Evolutionary conservation across 208 protist genomes (phyloP), one percentile per base, ranked within the genome.

Genomic region (Acanthamoeba culbertsoni): DNA sequence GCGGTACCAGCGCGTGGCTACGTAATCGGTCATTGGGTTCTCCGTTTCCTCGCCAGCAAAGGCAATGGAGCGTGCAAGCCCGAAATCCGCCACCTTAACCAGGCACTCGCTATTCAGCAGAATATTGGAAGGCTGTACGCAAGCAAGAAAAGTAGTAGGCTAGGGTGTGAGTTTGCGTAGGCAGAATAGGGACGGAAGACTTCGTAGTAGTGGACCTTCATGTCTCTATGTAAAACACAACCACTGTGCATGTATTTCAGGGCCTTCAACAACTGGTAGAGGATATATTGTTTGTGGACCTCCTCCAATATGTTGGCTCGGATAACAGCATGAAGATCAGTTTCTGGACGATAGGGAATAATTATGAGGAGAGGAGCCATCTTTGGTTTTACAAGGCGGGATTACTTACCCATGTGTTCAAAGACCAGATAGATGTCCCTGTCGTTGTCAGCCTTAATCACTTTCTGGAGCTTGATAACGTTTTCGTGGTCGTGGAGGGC

Each of bases 1-100:
- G 42, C 99, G 97, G 95, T 99, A 99, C 99, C 99, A 99, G n/a
- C 99, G 96, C 26, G 99, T 99, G 95, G 99, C 98, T 31, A 91
- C 92, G 48, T 93, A 20, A 95, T 96, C 5, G 98, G 98, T 88
- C n/a, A 93, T 7, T 18, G 90, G 90, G 48, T 75, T 89, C 53
- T 95, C 93, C 8, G 73, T 96, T 79, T 98, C 97, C 75, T 98
- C 97, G n/a, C 97, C 96, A 71, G 98, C 98, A 8, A 98, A 92
- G 33, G 98, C 94, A 93, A 99, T 98, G 4, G 97, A 98, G 5
- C 99, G 96, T 14, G 99, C 99, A 40, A 99, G 96, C 23, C 99
- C 99, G 97, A 99, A 99, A 94, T 99, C 99, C 18, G 98, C 98
- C 18, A 99, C 96, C 95, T 99, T 99, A 96, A 97, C 95, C n/a